Base-by-base conservation (phyloP, 148 eudicot species). In the Cornus suecica region DNA sequence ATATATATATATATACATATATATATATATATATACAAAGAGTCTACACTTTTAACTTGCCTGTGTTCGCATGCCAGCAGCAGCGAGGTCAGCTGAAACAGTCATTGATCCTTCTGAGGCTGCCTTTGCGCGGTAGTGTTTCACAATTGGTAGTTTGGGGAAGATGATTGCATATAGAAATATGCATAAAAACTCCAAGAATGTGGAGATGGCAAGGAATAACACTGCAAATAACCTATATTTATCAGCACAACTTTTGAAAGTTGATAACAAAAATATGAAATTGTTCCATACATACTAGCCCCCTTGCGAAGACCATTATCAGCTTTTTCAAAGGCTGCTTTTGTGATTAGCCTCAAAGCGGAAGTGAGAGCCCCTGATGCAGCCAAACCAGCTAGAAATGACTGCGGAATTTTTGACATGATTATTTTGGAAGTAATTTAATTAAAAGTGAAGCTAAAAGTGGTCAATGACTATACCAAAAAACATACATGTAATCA, bases 301-400 rank as follows among this genome's bases (percentile, higher is more conserved):
- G 73, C 66, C 66, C 87, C 83, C 54, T 83, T 83, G 24, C 87
- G 79, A 42, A 86, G 83, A 54, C 86, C 86, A 61, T 83, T 41
- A 13, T 60, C 2, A 20, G 80, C 65, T 67, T 79, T 79, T 69
- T 83, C 83, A 7, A 84, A 86, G 65, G 76, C 81, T 8, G 85
- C 87, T 79, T 81, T 86, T 68, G 86, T 79, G 1, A 86, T 76
- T n/a, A n/a, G n/a, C n/a, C n/a, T n/a, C n/a, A n/a, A n/a, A n/a
- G n/a, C n/a, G n/a, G n/a, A n/a, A n/a, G n/a, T n/a, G n/a, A n/a
- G n/a, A n/a, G n/a, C n/a, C n/a, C n/a, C n/a, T n/a, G n/a, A n/a
- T n/a, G n/a, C 89, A 81, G 89, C 87, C 79, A 77, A 70, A 77
- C 80, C 80, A 24, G 70, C 80, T 25, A 77, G 26, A 22, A 70